Evolutionary conservation across 2,329 filamentous ascomycete genomes (phyloP), one percentile per base, ranked within the genome.

Genomic region (Colletotrichum godetiae): DNA sequence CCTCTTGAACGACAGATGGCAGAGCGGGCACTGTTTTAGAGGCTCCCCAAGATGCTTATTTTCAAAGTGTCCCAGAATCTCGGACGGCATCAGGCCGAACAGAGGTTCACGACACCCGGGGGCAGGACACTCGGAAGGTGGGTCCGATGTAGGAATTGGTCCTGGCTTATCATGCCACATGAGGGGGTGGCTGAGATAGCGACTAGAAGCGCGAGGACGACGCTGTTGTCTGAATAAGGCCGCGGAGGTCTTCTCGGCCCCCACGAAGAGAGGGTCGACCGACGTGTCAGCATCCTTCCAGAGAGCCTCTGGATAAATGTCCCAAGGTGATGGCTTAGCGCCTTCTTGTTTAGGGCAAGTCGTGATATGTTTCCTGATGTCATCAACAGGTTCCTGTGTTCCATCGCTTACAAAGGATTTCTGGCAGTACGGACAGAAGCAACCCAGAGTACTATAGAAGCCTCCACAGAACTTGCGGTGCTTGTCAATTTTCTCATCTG

Each of bases 371-470:
- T 57, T 35, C 11, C 42, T 61, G 27, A 70, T 71, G 4, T 64
- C 59, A 7, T 62, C 15, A 12, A 33, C 42, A 3, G 57, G 37
- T 19, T 46, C 19, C 19, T 64, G 60, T 4, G 22, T 31, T 8
- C 37, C 57, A 10, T 61, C 35, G 13, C 55, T 33, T 5, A 69
- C 61, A 15, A 73, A 64, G 22, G 15, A 8, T 15, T 8, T 52
- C 22, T 70, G 65, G 68, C 77, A 78, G 61, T 76, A 78, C 2
- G 77, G 75, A 46, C 77, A 78, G 67, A 75, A 77, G 55, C 71
- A 69, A 46, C 67, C 76, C 6, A 75, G 12, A 12, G 49, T 56
- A 35, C 69, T 65, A 15, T 37, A 64, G 61, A 76, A 77, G 10
- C 76, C 77, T 7, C 33, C 29, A 58, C 77, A 78, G 42, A 74